phyloP scores from a whole-genome alignment of 2,329 filamentous ascomycete species.

The Tolypocladium sp. region DNA sequence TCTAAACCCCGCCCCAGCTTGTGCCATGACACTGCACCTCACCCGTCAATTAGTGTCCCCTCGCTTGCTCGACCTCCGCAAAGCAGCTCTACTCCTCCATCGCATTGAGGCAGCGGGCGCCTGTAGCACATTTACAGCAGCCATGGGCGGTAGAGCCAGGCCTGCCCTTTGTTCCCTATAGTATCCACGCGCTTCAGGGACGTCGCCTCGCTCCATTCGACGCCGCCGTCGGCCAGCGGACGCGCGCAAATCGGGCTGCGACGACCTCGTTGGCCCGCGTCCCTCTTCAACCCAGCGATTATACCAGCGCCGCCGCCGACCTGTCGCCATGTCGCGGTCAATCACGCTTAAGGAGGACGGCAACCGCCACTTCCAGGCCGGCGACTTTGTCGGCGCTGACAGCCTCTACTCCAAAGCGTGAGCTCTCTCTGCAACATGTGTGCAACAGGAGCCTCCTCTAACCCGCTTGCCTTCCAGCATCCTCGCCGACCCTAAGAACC shows the following conservation, averaged over 20 bases:
- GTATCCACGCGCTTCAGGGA: not conserved
- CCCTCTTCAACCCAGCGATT: not conserved
- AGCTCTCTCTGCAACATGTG: slow-evolving; percentile 15
- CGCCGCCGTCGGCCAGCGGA: not conserved
- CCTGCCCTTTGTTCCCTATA: not conserved
- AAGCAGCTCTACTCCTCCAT: not conserved
- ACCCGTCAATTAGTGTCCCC: not conserved
- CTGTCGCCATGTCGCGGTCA: slow-evolving; percentile 22
- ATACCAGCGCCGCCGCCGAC: not conserved
- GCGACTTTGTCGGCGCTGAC: slow-evolving; percentile 59
- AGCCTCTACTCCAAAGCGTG: slow-evolving; percentile 64
- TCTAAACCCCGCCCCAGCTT: not conserved
- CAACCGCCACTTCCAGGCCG: slow-evolving; percentile 55
- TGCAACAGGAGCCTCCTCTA: not conserved
- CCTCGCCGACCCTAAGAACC: slow-evolving; percentile 66
- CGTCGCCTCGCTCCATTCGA: not conserved
- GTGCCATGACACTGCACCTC: not conserved
- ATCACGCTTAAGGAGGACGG: slow-evolving; percentile 45
- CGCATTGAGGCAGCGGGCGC: not conserved
- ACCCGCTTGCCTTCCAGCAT: slow-evolving; percentile 41
- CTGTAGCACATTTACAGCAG: not conserved
- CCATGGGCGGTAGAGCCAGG: not conserved
- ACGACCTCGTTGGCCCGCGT: too few species aligned
- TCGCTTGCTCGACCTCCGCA: not conserved
- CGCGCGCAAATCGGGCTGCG: not conserved